A percentile compares a stretch with the other conserved stretches of the same genome.
Evolutionary conservation across 345 rosid species (phyloP).

Genomic region (Lepidium africanum): DNA sequence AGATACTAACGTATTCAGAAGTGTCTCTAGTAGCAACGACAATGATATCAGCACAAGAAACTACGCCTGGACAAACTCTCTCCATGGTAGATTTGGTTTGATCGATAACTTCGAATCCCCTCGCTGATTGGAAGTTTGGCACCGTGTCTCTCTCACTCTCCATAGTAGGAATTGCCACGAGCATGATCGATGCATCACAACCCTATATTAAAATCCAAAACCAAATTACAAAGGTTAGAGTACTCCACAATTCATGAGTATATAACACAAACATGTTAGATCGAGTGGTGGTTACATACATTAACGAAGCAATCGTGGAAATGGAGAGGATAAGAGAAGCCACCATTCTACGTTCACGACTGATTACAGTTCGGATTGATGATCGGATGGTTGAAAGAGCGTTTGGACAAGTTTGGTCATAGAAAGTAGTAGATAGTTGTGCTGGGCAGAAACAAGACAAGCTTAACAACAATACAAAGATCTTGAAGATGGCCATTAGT

Average conservation of each 20-base stretch:
- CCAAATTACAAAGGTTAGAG: background rate
- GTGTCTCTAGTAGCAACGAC: conserved; percentile 58
- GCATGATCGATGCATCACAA: conserved; percentile 48
- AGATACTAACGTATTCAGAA: conserved; percentile 25
- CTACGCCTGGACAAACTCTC: conserved; percentile 43
- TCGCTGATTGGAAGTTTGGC: conserved; percentile 16
- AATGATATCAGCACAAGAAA: conserved; percentile 59
- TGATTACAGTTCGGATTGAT: conserved; percentile 21
- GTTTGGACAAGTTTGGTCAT: conserved; percentile 38
- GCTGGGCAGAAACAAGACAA: conserved; percentile 28
- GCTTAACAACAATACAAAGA: conserved; percentile 12
- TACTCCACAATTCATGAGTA: background rate
- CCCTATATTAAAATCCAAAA: conserved; percentile 42
- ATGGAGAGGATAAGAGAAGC: conserved; percentile 56
- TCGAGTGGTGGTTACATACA: background rate
- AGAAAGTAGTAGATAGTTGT: conserved; percentile 44
- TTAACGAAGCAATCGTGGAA: conserved; percentile 57
- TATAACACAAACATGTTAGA: background rate
- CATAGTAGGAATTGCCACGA: conserved; percentile 28
- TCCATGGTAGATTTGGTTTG: conserved; percentile 42
- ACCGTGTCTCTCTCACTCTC: conserved; percentile 26
- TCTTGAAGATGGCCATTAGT: conserved; percentile 12
- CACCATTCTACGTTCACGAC: conserved; percentile 50
- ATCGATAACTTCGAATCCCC: conserved; percentile 48
- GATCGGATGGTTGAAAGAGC: conserved; percentile 39